phyloP scores from a whole-genome alignment of 495 filamentous ascomycete genomes.

The Lentithecium fluviatile region DNA sequence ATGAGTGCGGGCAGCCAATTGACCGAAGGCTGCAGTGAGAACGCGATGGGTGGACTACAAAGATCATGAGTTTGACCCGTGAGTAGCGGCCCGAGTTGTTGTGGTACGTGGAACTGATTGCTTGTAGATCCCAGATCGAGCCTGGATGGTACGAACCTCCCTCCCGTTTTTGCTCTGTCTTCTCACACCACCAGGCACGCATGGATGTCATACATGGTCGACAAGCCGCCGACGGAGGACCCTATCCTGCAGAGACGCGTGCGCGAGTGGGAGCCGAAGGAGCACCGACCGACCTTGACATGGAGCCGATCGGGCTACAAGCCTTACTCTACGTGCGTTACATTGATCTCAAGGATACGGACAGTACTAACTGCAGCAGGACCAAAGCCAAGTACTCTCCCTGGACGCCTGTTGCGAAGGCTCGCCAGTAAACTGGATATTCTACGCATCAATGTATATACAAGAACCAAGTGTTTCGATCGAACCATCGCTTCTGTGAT shows the following conservation, averaged over 20 bases:
- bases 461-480: no score
- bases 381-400: conserved; percentile 43
- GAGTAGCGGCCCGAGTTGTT: conserved; percentile 34
- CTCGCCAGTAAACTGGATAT: conserved; percentile 26
- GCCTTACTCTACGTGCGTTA: conserved; percentile 87
- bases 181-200: conserved; percentile 63
- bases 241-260: conserved; percentile 62
- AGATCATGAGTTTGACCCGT: conserved; percentile 81
- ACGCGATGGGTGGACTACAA: conserved; percentile 99
- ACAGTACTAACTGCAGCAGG: conserved; percentile 32
- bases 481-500: no score
- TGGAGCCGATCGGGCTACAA: conserved; percentile 75
- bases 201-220: conserved; percentile 92
- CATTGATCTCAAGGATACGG: no score
- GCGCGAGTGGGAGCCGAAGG: conserved; percentile 71
- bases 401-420: conserved; percentile 43
- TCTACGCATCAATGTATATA: conserved; percentile 20
- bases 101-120: conserved; percentile 1
- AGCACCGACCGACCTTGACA: conserved; percentile 75
- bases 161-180: neutral
- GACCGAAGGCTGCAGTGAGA: conserved; percentile 59
- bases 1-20: conserved; percentile 8
- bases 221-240: conserved; percentile 80
- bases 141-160: conserved; percentile 71
- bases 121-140: conserved; percentile 72